Evolutionary conservation across 371 early-diverging fungal genomes (phyloP).

Genomic region (Chytridium lagenaria): DNA sequence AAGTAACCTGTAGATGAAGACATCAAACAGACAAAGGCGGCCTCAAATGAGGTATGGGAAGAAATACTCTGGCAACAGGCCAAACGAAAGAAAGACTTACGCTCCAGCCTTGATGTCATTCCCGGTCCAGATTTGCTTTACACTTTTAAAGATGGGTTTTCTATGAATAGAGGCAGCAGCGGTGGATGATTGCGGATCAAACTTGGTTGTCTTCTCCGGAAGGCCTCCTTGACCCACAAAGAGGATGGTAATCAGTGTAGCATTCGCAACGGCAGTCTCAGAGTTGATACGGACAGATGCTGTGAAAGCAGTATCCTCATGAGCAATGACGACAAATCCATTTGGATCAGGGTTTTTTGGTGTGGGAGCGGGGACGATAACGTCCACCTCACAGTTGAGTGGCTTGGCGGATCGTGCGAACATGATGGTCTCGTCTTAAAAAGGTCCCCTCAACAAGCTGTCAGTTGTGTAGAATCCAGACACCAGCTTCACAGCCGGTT

Average conservation of each 20-base stretch:
- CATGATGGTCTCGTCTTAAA: too few relatives aligned
- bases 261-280: background rate
- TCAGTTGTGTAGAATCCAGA: too few relatives aligned
- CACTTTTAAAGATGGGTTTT: conserved; percentile 2
- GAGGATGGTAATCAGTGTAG: background rate
- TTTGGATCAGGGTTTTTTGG: background rate
- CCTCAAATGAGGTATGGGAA: too few relatives aligned
- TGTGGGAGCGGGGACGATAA: background rate
- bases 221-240: conserved; percentile 4
- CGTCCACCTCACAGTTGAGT: background rate
- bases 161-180: conserved; percentile 5
- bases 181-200: background rate
- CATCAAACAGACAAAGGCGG: too few relatives aligned
- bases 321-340: background rate
- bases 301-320: conserved; percentile 1
- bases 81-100: background rate
- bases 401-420: background rate
- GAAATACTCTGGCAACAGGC: too few relatives aligned
- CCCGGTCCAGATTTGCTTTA: conserved; percentile 5
- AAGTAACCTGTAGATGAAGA: too few relatives aligned
- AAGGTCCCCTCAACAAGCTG: too few relatives aligned
- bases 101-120: background rate
- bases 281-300: background rate
- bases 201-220: background rate
- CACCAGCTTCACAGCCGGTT: too few relatives aligned